A percentile compares a stretch with the other conserved stretches of the same genome.
phyloP scores from a whole-genome alignment of 169 alveolate genomes.

The Plasmodium adleri region DNA sequence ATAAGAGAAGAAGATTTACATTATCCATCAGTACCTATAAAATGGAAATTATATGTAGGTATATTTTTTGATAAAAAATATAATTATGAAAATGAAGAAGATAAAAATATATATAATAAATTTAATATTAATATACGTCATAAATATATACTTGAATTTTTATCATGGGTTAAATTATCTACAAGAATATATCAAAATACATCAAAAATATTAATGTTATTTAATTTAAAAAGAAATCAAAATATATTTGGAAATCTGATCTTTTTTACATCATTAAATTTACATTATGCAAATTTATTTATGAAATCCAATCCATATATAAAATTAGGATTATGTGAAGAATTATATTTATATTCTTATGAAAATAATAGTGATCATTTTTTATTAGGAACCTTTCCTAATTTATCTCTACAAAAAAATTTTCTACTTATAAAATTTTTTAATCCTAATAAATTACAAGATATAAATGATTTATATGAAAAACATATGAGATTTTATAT shows the following conservation, averaged over 20 bases:
- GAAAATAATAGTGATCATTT: conserved; percentile 74
- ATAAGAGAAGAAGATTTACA: conserved; percentile 78
- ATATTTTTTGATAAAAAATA: conserved; percentile 68
- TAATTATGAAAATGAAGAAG: conserved; percentile 40
- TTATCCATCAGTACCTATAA: conserved; percentile 78
- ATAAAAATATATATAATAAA: conserved; percentile 22
- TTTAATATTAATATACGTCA: conserved; percentile 75
- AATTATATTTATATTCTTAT: conserved; percentile 56
- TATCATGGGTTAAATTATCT: conserved; percentile 80
- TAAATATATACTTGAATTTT: conserved; percentile 50
- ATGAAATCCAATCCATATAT: conserved; percentile 72
- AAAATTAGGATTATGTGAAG: conserved; percentile 77
- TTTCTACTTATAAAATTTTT: conserved; percentile 45
- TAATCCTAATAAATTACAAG: conserved; percentile 17
- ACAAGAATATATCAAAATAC: conserved; percentile 75
- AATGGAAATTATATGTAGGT: conserved; percentile 77
- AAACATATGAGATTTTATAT: conserved; percentile 79
- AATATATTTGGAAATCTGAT: conserved; percentile 69
- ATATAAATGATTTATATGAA: conserved; percentile 56
- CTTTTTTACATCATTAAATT: conserved; percentile 75
- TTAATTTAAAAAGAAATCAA: conserved; percentile 47
- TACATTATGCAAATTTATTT: conserved; percentile 78
- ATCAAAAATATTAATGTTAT: conserved; percentile 58
- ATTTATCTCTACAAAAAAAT: conserved; percentile 38
- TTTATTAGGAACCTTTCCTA: conserved; percentile 70